phyloP scores from a whole-genome alignment of 805 yeast genomes.

The Kluyveromyces nonfermentans region DNA sequence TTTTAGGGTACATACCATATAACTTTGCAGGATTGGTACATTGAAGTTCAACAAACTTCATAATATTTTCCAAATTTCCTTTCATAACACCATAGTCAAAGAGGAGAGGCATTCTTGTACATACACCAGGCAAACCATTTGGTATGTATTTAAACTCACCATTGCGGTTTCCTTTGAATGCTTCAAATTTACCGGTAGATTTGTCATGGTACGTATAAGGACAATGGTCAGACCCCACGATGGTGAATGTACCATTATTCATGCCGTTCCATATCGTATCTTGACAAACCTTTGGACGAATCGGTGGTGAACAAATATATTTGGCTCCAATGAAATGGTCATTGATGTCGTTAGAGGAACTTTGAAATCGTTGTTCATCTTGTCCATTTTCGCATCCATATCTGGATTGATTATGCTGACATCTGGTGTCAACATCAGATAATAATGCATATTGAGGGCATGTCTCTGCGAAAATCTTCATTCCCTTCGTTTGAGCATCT shows the following conservation, averaged over 20 bases:
- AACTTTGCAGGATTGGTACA: slow-evolving; percentile 39
- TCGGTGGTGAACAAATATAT: slow-evolving; percentile 42
- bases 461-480: slow-evolving; percentile 41
- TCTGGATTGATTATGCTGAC: slow-evolving; percentile 15
- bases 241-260: slow-evolving; percentile 39
- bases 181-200: slow-evolving; percentile 35
- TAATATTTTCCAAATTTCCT: slow-evolving; percentile 32
- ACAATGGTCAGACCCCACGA: slow-evolving; percentile 39
- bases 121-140: slow-evolving; percentile 42
- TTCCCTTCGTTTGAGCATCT: slow-evolving; percentile 33
- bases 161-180: slow-evolving; percentile 27
- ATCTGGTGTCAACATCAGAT: slow-evolving; percentile 30
- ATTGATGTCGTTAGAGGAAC: slow-evolving; percentile 8
- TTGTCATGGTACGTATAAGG: slow-evolving; percentile 34
- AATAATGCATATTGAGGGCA: slow-evolving; percentile 42
- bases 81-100: slow-evolving; percentile 37
- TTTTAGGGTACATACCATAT: slow-evolving; percentile 34
- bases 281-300: slow-evolving; percentile 29
- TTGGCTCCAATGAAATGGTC: slow-evolving; percentile 40
- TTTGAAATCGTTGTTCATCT: neutral
- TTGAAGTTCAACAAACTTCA: slow-evolving; percentile 36
- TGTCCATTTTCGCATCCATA: neutral
- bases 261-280: slow-evolving; percentile 38
- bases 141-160: slow-evolving; percentile 38
- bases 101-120: slow-evolving; percentile 37